Conservation (phyloP, 495 filamentous ascomycete genomes). For the Astrothelium macrocarpum region DNA sequence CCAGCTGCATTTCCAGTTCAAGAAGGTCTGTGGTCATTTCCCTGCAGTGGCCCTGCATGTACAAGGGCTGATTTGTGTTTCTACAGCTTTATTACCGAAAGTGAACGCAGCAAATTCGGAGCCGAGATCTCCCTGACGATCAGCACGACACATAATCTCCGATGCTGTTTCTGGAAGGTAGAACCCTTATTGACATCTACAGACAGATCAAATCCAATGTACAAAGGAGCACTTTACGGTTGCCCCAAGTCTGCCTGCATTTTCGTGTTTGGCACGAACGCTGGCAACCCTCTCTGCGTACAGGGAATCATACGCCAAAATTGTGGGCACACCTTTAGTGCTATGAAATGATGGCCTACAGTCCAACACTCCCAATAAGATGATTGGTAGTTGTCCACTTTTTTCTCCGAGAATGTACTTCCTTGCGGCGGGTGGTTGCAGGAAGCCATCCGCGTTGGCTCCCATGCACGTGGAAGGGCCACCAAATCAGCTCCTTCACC, state of each 20-base stretch:
- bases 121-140: not conserved
- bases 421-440: not conserved
- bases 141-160: not conserved
- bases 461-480: not conserved
- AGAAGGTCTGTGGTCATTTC: conserved; percentile 46
- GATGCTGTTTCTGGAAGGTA: not conserved
- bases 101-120: conserved; percentile 4
- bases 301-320: not conserved
- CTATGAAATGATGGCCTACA: not conserved
- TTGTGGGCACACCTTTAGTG: not conserved
- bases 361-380: too few species aligned
- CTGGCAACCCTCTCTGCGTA: not conserved
- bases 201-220: not conserved
- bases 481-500: not conserved
- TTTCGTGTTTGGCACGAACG: not conserved
- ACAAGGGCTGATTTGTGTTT: not conserved
- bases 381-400: not conserved
- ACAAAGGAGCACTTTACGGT: not conserved
- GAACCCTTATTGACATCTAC: not conserved
- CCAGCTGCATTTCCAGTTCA: conserved; percentile 97
- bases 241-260: too few species aligned
- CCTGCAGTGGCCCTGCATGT: not conserved
- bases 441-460: not conserved
- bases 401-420: not conserved
- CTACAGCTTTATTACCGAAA: conserved; percentile 18